These are phyloP conservation scores for Fraxinus dipetala DNA, from an alignment of 305 asterid species.

Conservation along the genomic window DNA sequence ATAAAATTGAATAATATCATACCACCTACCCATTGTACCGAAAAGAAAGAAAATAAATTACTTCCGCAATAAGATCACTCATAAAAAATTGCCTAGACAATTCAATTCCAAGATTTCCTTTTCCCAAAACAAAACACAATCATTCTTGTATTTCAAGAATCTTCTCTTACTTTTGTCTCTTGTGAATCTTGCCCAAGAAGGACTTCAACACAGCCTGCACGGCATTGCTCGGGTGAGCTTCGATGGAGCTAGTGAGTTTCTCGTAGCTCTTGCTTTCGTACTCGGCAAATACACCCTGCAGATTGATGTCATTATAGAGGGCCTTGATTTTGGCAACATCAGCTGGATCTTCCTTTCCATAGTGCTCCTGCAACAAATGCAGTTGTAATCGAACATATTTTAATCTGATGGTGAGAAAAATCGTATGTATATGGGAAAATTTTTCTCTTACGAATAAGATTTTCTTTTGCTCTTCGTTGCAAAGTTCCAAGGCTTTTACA, in stretches of 20 bases:
- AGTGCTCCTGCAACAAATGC: conserved; percentile 30
- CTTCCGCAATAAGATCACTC: not conserved
- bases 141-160: not conserved
- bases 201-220: conserved; percentile 42
- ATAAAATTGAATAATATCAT: not conserved
- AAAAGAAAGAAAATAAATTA: not conserved
- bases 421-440: not conserved
- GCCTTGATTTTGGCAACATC: conserved; percentile 40
- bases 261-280: conserved; percentile 37
- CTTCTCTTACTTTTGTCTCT: conserved; percentile 38
- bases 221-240: conserved; percentile 44
- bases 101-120: not conserved
- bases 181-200: conserved; percentile 48
- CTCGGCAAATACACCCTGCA: conserved; percentile 41
- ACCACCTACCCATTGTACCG: not conserved
- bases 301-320: conserved; percentile 37
- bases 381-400: not conserved
- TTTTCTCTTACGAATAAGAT: conserved; percentile 30
- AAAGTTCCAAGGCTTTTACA: conserved; percentile 47
- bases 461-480: conserved; percentile 41
- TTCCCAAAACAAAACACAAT: not conserved
- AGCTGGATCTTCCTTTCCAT: conserved; percentile 38
- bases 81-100: not conserved
- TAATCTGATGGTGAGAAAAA: not conserved
- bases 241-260: conserved; percentile 36